These are phyloP conservation scores for Groenewaldozyma tartarivorans DNA, from an alignment of 805 yeast genomes.

Conservation along the genomic window DNA sequence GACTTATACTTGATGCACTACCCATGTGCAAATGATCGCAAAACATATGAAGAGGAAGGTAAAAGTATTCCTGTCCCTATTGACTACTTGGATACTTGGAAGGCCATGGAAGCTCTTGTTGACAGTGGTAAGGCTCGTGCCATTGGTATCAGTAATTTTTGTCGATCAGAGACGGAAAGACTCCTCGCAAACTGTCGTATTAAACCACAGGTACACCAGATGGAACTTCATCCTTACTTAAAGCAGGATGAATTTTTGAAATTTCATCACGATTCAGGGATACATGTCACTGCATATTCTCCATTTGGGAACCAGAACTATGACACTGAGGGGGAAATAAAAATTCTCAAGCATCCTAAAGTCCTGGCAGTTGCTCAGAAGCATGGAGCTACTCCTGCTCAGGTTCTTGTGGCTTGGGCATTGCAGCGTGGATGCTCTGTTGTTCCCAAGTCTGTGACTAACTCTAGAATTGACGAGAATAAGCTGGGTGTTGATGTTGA, in stretches of 20 bases:
- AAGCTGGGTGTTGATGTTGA: not conserved
- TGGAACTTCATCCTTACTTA: conserved; percentile 64
- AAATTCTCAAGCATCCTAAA: conserved; percentile 27
- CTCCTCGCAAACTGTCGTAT: no score
- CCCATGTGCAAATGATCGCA: conserved; percentile 31
- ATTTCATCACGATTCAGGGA: conserved; percentile 42
- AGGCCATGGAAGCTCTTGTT: conserved; percentile 49
- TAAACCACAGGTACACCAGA: conserved; percentile 61
- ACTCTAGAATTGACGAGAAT: conserved; percentile 36
- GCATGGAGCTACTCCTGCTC: conserved; percentile 48
- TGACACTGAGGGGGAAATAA: not conserved
- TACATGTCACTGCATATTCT: conserved; percentile 61
- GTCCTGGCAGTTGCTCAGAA: conserved; percentile 44
- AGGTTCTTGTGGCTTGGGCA: conserved; percentile 70
- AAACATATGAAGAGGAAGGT: not conserved
- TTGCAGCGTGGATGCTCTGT: conserved; percentile 63
- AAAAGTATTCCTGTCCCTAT: not conserved
- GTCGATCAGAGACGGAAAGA: no score
- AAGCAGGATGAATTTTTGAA: conserved; percentile 54
- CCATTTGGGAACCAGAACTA: conserved; percentile 41
- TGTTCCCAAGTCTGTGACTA: conserved; percentile 65
- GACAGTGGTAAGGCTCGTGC: conserved; percentile 38
- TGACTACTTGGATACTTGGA: conserved; percentile 42
- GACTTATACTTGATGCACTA: conserved; percentile 48
- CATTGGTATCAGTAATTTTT: conserved; percentile 74